These are phyloP conservation scores for Gaeumannomyces tritici DNA, from an alignment of 2,329 filamentous ascomycete genomes.

Conservation along the genomic window DNA sequence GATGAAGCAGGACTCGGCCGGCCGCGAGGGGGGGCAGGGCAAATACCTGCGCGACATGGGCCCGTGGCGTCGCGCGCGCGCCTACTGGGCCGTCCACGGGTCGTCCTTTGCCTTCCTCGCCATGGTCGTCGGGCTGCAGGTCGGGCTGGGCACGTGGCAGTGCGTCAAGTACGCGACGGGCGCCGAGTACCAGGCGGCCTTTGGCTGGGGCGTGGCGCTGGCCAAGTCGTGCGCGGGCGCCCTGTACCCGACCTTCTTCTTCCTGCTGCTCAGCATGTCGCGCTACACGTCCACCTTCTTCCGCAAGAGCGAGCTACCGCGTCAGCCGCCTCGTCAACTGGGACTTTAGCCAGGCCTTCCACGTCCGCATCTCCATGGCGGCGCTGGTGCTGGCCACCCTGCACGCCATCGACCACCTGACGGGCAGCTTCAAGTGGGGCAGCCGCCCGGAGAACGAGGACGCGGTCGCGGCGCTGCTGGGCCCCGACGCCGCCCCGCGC, in stretches of 20 bases:
- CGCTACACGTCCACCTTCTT: slow-evolving; percentile 44
- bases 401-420: slow-evolving; percentile 44
- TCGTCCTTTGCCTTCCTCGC: slow-evolving; percentile 38
- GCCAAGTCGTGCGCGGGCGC: slow-evolving; percentile 45
- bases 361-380: slow-evolving; percentile 42
- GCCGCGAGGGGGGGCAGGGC: slow-evolving; percentile 27
- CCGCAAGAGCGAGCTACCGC: slow-evolving; percentile 37
- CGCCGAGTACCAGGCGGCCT: slow-evolving; percentile 32
- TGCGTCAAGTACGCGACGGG: slow-evolving; percentile 40
- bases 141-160: slow-evolving; percentile 46
- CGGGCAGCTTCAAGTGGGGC: slow-evolving; percentile 40
- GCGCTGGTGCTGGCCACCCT: slow-evolving; percentile 39
- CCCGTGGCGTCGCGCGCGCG: slow-evolving; percentile 32
- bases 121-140: slow-evolving; percentile 34
- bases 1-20: slow-evolving; percentile 33
- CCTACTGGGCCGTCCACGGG: slow-evolving; percentile 46
- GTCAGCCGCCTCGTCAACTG: slow-evolving; percentile 47
- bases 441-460: slow-evolving; percentile 33
- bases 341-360: slow-evolving; percentile 45
- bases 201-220: slow-evolving; percentile 46
- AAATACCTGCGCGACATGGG: slow-evolving; percentile 36
- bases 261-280: slow-evolving; percentile 48
- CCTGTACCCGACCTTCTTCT: slow-evolving; percentile 48
- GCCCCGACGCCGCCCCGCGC: slow-evolving; percentile 29
- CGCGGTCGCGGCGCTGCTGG: slow-evolving; percentile 32